A percentile compares a stretch with the other conserved stretches of the same genome.
These are phyloP conservation scores for Yamadazyma endophytica DNA, from an alignment of 805 yeast species.

Conservation along the genomic window DNA sequence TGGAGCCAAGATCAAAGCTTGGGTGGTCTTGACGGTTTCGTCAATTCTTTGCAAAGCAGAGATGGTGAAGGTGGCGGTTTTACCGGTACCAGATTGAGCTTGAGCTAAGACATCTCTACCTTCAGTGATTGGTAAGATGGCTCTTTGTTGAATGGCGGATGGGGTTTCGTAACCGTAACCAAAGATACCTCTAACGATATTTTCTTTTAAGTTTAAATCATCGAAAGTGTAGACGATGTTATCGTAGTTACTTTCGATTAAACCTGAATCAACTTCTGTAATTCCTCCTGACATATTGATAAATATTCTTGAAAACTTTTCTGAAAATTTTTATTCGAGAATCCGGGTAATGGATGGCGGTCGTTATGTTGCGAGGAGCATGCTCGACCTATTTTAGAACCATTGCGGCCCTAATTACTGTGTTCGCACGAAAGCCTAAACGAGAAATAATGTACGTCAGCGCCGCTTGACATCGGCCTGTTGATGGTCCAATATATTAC, in stretches of 20 bases:
- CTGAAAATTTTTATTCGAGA: background rate
- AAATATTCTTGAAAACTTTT: background rate
- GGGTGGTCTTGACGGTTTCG: slow-evolving; percentile 66
- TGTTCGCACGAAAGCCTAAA: no score
- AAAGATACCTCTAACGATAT: slow-evolving; percentile 72
- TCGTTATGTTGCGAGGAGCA: background rate
- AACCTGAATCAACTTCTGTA: slow-evolving; percentile 74
- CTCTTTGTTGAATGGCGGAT: slow-evolving; percentile 78
- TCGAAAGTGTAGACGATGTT: slow-evolving; percentile 73
- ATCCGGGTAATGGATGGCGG: slow-evolving; percentile 3
- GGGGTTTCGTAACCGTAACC: slow-evolving; percentile 81
- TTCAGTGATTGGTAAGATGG: slow-evolving; percentile 71
- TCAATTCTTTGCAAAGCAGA: slow-evolving; percentile 73
- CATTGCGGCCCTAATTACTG: no score
- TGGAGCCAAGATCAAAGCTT: slow-evolving; percentile 93
- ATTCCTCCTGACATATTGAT: slow-evolving; percentile 59
- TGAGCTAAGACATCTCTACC: slow-evolving; percentile 76
- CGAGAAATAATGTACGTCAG: no score
- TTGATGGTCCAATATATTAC: no score
- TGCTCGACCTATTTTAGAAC: no score
- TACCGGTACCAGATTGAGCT: slow-evolving; percentile 89
- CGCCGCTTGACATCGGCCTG: no score
- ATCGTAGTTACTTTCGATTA: slow-evolving; percentile 94
- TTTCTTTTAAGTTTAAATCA: slow-evolving; percentile 69
- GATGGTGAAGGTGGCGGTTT: slow-evolving; percentile 85